These are phyloP conservation scores for Anisodus acutangulus DNA, from an alignment of 257 asterid species.

Conservation along the genomic window DNA sequence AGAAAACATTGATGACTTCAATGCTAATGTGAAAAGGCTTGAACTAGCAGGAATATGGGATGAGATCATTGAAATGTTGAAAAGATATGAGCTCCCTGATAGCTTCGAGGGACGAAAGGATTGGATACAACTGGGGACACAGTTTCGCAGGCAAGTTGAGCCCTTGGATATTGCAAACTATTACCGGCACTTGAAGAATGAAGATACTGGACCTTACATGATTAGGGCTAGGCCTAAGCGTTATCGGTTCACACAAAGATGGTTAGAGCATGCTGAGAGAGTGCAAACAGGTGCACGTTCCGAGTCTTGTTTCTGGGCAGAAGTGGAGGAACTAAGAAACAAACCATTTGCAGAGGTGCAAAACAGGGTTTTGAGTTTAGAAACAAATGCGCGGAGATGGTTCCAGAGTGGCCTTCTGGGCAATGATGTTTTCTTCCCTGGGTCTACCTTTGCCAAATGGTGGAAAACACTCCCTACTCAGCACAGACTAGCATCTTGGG, in stretches of 20 bases:
- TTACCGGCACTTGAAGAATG: conserved; percentile 69
- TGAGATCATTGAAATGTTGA: conserved; percentile 72
- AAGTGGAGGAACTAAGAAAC: conserved; percentile 78
- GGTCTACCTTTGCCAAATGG: conserved; percentile 79
- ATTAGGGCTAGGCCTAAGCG: conserved; percentile 71
- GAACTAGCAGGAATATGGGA: conserved; percentile 84
- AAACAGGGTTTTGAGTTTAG: conserved; percentile 54
- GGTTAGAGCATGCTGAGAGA: conserved; percentile 80
- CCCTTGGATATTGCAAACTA: conserved; percentile 91
- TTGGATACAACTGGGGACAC: conserved; percentile 77
- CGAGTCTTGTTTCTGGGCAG: conserved; percentile 86
- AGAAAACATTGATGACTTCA: conserved; percentile 57
- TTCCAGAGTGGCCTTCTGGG: conserved; percentile 45
- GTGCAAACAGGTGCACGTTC: conserved; percentile 45
- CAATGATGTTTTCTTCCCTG: conserved; percentile 65
- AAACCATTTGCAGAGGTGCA: conserved; percentile 47
- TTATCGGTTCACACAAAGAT: conserved; percentile 66
- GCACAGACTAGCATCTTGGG: conserved; percentile 54
- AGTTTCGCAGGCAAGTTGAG: conserved; percentile 69
- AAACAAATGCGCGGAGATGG: conserved; percentile 54
- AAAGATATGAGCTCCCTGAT: conserved; percentile 76
- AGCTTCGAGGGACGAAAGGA: conserved; percentile 78
- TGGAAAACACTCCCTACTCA: conserved; percentile 72
- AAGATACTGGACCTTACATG: conserved; percentile 90
- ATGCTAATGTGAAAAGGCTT: conserved; percentile 64